These are phyloP conservation scores for Erigeron philadelphicus DNA, from an alignment of 140 eudicot genomes.

Conservation along the genomic window DNA sequence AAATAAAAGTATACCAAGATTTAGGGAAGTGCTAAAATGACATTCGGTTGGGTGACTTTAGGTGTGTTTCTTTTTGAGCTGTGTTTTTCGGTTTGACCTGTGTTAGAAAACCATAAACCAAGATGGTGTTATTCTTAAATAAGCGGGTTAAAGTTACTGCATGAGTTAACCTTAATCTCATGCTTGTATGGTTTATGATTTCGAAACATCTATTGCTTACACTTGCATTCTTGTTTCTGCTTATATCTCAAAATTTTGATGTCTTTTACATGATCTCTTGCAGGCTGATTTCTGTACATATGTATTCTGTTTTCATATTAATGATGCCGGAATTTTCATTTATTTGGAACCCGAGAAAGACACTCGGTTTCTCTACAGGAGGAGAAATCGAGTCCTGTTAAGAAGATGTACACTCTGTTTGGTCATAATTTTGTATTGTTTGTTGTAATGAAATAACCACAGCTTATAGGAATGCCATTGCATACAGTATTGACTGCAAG, in stretches of 20 bases:
- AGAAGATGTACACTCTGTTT: constrained; percentile 19
- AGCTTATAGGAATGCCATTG: constrained; percentile 20
- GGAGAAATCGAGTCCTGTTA: constrained; percentile 17
- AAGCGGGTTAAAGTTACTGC: neutral
- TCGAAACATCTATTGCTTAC: neutral
- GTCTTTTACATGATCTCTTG: constrained; percentile 20
- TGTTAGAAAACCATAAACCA: neutral
- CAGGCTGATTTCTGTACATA: constrained; percentile 37
- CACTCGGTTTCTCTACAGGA: constrained; percentile 9
- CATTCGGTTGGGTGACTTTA: too few relatives aligned
- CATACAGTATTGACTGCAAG: neutral
- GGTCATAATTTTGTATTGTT: constrained; percentile 33
- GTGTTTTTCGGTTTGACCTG: neutral
- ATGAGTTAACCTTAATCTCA: neutral
- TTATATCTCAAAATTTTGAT: constrained; percentile 5
- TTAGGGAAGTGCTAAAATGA: too few relatives aligned
- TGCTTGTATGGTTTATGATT: constrained; percentile 5
- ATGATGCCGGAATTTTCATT: constrained; percentile 12
- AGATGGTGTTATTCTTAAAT: neutral
- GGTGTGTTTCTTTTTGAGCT: neutral
- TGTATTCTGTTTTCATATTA: constrained; percentile 19
- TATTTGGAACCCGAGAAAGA: constrained; percentile 20
- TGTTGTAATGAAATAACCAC: constrained; percentile 28
- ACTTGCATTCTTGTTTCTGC: neutral
- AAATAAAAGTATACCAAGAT: too few relatives aligned